Evolutionary conservation across 768 basidiomycete genomes (phyloP).

Genomic region (Pisolithus sp.): DNA sequence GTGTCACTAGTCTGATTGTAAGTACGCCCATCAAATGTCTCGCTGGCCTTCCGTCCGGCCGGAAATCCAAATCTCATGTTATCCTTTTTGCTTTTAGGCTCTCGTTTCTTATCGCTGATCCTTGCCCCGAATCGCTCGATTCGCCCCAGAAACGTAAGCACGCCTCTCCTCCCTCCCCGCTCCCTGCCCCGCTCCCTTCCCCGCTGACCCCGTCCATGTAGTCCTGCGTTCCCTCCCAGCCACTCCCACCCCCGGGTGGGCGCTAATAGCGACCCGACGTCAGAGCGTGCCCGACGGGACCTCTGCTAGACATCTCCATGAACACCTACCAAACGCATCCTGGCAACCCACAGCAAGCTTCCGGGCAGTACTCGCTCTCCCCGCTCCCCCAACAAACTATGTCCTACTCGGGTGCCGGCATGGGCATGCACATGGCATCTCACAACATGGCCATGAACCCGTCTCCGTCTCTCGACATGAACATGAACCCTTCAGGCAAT

Average conservation of each 20-base stretch:
- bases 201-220: background rate
- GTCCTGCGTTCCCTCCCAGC: background rate
- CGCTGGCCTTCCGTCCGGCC: conserved; percentile 4
- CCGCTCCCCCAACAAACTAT: conserved; percentile 8
- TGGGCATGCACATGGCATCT: conserved; percentile 6
- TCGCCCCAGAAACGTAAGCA: conserved; percentile 12
- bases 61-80: conserved; percentile 10
- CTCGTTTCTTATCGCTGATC: conserved; percentile 14
- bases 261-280: conserved; percentile 6
- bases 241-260: conserved; percentile 4
- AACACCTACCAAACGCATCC: conserved; percentile 7
- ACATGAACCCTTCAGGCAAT: background rate
- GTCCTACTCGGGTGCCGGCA: conserved; percentile 14
- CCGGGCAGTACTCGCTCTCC: conserved; percentile 18
- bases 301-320: conserved; percentile 3
- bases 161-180: background rate
- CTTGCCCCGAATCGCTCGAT: conserved; percentile 9
- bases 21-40: background rate
- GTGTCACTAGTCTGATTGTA: conserved; percentile 6
- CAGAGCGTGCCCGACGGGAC: background rate
- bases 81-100: conserved; percentile 7
- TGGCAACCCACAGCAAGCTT: conserved; percentile 12
- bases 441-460: conserved; percentile 6
- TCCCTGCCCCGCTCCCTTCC: background rate
- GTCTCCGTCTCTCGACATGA: background rate